These are phyloP conservation scores for Avena sativa DNA, from an alignment of 176 grass and related monocot genomes.

Conservation along the genomic window DNA sequence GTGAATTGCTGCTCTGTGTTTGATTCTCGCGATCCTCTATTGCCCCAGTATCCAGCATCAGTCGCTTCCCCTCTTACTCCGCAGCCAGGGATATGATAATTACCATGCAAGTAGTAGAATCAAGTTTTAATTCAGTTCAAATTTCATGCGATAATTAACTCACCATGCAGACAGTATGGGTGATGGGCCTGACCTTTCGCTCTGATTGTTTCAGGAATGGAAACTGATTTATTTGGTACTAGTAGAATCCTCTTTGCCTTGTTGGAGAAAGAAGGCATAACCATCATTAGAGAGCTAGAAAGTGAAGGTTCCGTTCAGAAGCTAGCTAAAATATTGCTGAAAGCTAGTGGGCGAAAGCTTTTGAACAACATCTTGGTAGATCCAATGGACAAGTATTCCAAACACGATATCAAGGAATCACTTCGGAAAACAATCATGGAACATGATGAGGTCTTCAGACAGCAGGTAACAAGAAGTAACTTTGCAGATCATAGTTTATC, in stretches of 20 bases:
- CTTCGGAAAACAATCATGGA: constrained; percentile 74
- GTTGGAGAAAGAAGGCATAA: constrained; percentile 43
- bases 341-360: constrained; percentile 36
- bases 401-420: constrained; percentile 52
- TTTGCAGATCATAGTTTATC: constrained; percentile 16
- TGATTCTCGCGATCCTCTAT: constrained; percentile 15
- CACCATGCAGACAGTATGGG: not conserved
- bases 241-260: constrained; percentile 43
- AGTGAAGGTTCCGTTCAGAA: constrained; percentile 43
- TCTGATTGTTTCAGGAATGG: constrained; percentile 63
- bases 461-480: constrained; percentile 59
- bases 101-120: constrained; percentile 22
- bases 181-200: constrained; percentile 26
- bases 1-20: constrained; percentile 18
- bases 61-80: not conserved
- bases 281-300: constrained; percentile 25
- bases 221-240: constrained; percentile 47
- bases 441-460: constrained; percentile 80
- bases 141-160: constrained; percentile 26
- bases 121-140: not conserved
- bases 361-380: constrained; percentile 35
- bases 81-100: constrained; percentile 34
- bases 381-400: constrained; percentile 61
- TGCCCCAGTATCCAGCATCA: not conserved
- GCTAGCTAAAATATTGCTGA: constrained; percentile 49